These are phyloP conservation scores for Musa troglodytarum DNA, from an alignment of 176 grass and related monocot species.

Conservation along the genomic window DNA sequence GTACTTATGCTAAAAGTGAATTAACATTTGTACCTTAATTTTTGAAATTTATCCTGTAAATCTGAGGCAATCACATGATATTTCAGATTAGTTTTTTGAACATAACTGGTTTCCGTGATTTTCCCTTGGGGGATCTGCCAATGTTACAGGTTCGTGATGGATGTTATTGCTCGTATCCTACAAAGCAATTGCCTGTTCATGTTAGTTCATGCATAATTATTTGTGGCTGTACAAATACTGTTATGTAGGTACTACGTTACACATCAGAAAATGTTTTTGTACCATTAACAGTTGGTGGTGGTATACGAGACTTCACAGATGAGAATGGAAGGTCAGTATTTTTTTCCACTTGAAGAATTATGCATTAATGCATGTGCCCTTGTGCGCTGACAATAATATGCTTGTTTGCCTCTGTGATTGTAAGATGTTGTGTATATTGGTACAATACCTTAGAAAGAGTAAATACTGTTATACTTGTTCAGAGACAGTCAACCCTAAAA, in stretches of 20 bases:
- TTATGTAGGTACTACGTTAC: slow-evolving; percentile 61
- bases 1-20: slow-evolving; percentile 12
- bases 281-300: slow-evolving; percentile 95
- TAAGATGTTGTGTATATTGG: neutral
- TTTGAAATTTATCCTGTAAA: neutral
- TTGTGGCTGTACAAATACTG: neutral
- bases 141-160: slow-evolving; percentile 77
- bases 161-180: slow-evolving; percentile 17
- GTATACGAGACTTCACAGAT: slow-evolving; percentile 98
- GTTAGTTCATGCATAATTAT: neutral
- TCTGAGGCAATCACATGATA: slow-evolving; percentile 12
- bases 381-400: neutral
- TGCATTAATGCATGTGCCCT: neutral
- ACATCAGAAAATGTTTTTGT: slow-evolving; percentile 97
- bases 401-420: neutral
- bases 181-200: neutral
- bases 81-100: slow-evolving; percentile 95
- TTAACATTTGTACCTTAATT: neutral
- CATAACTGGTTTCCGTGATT: slow-evolving; percentile 98
- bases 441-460: no score
- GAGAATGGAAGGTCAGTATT: slow-evolving; percentile 67
- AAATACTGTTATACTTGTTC: no score
- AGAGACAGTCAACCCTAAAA: no score
- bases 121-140: slow-evolving; percentile 89
- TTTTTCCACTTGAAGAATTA: neutral